These are phyloP conservation scores for Fusarium brachygibbosum DNA, from an alignment of 2,329 filamentous ascomycete genomes.

Conservation along the genomic window DNA sequence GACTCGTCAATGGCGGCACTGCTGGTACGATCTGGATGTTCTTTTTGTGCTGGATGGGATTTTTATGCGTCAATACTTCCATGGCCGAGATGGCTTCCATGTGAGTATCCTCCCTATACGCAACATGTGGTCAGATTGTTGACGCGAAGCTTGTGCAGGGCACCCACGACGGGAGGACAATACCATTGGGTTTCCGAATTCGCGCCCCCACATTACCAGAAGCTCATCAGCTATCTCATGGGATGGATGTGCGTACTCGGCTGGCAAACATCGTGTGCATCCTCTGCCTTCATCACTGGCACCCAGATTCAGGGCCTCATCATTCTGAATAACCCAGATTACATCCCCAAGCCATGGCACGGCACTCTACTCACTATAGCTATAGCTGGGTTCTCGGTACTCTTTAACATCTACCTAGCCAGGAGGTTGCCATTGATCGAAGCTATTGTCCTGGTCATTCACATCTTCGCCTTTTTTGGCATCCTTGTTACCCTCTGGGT, in stretches of 20 bases:
- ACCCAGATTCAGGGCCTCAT: slow-evolving; percentile 61
- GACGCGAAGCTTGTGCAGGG: slow-evolving; percentile 45
- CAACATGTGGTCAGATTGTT: no score
- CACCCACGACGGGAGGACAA: slow-evolving; percentile 69
- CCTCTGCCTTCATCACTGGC: slow-evolving; percentile 58
- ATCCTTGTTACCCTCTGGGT: slow-evolving; percentile 43
- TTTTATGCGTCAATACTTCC: slow-evolving; percentile 56
- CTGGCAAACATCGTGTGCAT: slow-evolving; percentile 60
- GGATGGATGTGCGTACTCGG: slow-evolving; percentile 62
- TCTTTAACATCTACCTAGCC: slow-evolving; percentile 39
- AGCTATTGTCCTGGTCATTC: slow-evolving; percentile 35
- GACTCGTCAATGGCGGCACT: slow-evolving; percentile 58
- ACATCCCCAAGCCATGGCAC: slow-evolving; percentile 37
- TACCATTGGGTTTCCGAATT: slow-evolving; percentile 72
- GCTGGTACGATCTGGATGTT: slow-evolving; percentile 62
- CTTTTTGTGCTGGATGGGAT: slow-evolving; percentile 56
- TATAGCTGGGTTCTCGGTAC: slow-evolving; percentile 28
- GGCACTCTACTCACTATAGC: slow-evolving; percentile 37
- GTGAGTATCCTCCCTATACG: no score
- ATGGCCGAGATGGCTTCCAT: slow-evolving; percentile 66
- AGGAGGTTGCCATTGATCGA: slow-evolving; percentile 36
- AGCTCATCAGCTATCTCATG: slow-evolving; percentile 65
- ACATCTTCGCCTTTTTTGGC: slow-evolving; percentile 43
- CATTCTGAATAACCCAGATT: slow-evolving; percentile 50
- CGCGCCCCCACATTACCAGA: slow-evolving; percentile 62